A percentile compares a stretch with the other conserved stretches of the same genome.
These are phyloP conservation scores for Rhizopus microsporus DNA, from an alignment of 371 early-diverging fungal species.

Conservation along the genomic window DNA sequence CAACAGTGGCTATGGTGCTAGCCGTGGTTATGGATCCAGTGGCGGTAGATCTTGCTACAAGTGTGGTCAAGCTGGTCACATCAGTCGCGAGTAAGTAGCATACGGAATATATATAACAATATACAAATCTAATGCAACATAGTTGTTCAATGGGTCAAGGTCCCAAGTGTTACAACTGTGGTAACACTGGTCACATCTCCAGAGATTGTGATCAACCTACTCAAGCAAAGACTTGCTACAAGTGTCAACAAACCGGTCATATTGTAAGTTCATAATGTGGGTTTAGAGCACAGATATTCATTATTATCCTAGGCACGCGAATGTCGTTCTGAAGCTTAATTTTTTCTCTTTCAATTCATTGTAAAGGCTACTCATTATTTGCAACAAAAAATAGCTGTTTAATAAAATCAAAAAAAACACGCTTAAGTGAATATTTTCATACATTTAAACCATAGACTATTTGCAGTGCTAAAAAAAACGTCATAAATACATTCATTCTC, in stretches of 20 bases:
- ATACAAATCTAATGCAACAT: neutral
- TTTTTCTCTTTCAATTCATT: neutral
- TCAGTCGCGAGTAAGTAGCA: slow-evolving; percentile 42
- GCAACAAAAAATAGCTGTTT: neutral
- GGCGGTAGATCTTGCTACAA: slow-evolving; percentile 50
- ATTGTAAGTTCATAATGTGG: slow-evolving; percentile 17
- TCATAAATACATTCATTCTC: slow-evolving; percentile 3
- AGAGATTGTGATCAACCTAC: slow-evolving; percentile 48
- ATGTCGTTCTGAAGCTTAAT: slow-evolving; percentile 27
- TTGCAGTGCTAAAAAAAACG: neutral
- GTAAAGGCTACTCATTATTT: neutral
- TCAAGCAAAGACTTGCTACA: slow-evolving; percentile 64
- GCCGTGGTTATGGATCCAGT: neutral
- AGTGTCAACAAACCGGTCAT: slow-evolving; percentile 51
- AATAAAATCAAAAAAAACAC: no score
- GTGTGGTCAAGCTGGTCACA: slow-evolving; percentile 58
- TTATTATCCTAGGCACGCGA: slow-evolving; percentile 29
- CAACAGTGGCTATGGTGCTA: slow-evolving; percentile 21
- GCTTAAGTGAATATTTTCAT: no score
- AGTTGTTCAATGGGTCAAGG: slow-evolving; percentile 19
- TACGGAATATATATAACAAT: neutral
- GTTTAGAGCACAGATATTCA: slow-evolving; percentile 16
- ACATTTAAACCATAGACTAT: no score
- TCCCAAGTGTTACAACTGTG: slow-evolving; percentile 73
- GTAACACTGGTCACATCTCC: slow-evolving; percentile 53